Conservation (phyloP, 495 filamentous ascomycete species). For the Penicillium mononematosum region DNA sequence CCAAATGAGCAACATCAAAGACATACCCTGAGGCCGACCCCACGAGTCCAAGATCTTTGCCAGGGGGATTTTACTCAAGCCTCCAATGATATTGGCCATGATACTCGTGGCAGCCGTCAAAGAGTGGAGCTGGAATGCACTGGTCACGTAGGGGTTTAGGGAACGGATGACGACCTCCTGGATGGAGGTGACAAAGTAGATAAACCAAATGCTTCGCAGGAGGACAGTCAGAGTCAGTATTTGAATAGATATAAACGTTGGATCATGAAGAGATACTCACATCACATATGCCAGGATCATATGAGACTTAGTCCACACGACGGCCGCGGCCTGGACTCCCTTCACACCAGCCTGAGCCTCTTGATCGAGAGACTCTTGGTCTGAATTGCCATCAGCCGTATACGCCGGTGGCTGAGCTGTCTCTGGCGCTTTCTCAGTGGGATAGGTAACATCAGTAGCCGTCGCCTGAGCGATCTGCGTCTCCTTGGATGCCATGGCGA, state of each 20-base stretch:
- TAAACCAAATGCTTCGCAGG: slow-evolving; percentile 31
- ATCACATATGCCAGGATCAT: slow-evolving; percentile 7
- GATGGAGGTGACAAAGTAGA: slow-evolving; percentile 27
- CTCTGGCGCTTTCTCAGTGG: neutral
- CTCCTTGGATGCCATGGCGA: neutral
- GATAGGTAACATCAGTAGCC: neutral
- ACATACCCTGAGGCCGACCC: slow-evolving; percentile 55
- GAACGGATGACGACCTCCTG: slow-evolving; percentile 28
- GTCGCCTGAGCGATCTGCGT: neutral
- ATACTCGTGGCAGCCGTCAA: slow-evolving; percentile 32
- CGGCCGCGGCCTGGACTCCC: neutral
- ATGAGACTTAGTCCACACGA: slow-evolving; percentile 8
- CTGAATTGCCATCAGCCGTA: neutral
- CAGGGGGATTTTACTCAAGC: slow-evolving; percentile 58
- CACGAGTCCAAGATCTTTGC: slow-evolving; percentile 67
- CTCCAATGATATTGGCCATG: slow-evolving; percentile 50
- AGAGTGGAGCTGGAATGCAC: slow-evolving; percentile 31
- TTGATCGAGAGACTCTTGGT: slow-evolving; percentile 4
- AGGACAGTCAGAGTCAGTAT: slow-evolving; percentile 1
- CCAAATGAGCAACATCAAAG: slow-evolving; percentile 30
- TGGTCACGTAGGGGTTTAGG: slow-evolving; percentile 31
- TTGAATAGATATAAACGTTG: neutral
- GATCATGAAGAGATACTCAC: neutral
- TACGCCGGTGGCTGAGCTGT: neutral
- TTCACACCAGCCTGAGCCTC: slow-evolving; percentile 11